Base-by-base conservation (phyloP, 371 early-diverging fungal genomes). In the Lichtheimia ramosa region DNA sequence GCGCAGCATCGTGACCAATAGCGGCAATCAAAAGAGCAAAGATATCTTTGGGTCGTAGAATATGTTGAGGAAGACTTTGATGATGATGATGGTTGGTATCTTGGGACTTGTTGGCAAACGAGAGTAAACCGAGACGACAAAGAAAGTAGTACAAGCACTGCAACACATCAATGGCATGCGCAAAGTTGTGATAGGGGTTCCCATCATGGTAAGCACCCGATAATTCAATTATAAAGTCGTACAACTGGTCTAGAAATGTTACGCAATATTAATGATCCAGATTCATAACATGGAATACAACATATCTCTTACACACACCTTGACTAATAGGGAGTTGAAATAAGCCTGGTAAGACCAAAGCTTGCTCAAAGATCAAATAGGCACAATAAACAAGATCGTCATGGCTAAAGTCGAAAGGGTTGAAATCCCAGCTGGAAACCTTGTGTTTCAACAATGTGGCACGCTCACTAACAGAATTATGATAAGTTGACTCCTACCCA, bases 141-240 rank as follows among this genome's bases (percentile, higher is more conserved):
- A 92, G 65, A 52, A 91, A 87, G 65, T 84, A 90, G 62, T 83
- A 90, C 20, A 88, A 83, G 60, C 89, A 85, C 69, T 93, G 94
- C 8, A 92, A 72, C 14, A 92, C 93, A 70, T 93, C 94, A 13
- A 92, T 85, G 3, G 94, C 92, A 69, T 93, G 94, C 40, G 84
- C 81, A 73, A 92, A 89, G 74, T 92, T 92, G 72, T 93, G 94
- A 68, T 92, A 92, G 15, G 88, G 87, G 64, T 92, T 93, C 50
- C 80, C 78, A 34, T 81, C 73, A 70, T 86, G 84, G 63, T 91
- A 91, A 3, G 87, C 77, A 50, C 75, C 75, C 42, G 82, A 70
- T 48, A 89, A 62, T 43, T 85, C 83, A 53, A 79, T 68, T 10
- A 89, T 78, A 58, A 89, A 85, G 39, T 74, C 68, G 63, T 84